Conservation (phyloP, 345 rosid genomes). For the Raphanus raphanistrum region DNA sequence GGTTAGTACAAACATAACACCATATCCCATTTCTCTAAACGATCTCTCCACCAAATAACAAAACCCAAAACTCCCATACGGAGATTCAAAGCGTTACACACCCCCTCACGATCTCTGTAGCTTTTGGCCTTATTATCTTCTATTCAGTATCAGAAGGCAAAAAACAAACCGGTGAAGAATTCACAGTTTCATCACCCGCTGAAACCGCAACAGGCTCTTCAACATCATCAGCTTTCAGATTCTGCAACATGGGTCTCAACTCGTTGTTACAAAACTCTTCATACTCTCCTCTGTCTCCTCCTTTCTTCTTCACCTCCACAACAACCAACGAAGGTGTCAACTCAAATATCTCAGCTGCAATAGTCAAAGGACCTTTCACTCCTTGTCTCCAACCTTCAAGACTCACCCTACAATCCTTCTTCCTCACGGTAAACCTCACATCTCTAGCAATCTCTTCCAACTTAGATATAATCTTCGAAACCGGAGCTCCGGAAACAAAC, state of each 20-base stretch:
- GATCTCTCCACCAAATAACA: conserved; percentile 24
- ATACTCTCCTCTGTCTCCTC: conserved; percentile 79
- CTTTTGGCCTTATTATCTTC: conserved; percentile 19
- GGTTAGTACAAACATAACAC: conserved; percentile 31
- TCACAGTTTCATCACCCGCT: conserved; percentile 6
- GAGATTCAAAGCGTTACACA: conserved; percentile 14
- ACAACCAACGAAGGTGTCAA: conserved; percentile 67
- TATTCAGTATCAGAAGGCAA: conserved; percentile 77
- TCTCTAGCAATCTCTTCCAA: conserved; percentile 74
- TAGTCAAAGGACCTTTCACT: conserved; percentile 61
- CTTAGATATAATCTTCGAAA: conserved; percentile 60
- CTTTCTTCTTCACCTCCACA: conserved; percentile 91
- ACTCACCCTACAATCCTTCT: conserved; percentile 72
- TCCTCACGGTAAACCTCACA: conserved; percentile 72
- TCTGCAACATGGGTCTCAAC: conserved; percentile 71
- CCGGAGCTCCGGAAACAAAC: conserved; percentile 66
- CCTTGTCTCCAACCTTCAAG: conserved; percentile 73
- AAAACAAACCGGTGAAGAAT: conserved; percentile 31
- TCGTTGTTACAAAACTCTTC: conserved; percentile 79
- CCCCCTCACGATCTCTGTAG: conserved; percentile 14
- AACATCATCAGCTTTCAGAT: conserved; percentile 57
- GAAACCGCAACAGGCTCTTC: conserved; percentile 26
- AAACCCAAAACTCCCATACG: conserved; percentile 15
- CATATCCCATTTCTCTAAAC: conserved; percentile 13
- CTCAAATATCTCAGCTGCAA: conserved; percentile 74